Evolutionary conservation across 768 basidiomycete genomes (phyloP).

Genomic region (Scleroderma bovista): DNA sequence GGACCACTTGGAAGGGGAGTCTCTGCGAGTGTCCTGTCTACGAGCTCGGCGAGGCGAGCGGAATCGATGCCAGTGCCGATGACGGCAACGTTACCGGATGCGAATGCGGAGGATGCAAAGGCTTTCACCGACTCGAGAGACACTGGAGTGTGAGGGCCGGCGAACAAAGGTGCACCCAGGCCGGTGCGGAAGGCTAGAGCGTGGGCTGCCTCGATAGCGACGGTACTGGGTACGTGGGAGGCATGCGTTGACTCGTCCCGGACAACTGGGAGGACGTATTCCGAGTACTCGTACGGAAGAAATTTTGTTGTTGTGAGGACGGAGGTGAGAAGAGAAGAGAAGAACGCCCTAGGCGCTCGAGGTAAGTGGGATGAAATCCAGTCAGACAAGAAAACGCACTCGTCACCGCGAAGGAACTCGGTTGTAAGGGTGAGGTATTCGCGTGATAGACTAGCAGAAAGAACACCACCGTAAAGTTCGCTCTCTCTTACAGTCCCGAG

Average conservation of each 20-base stretch:
- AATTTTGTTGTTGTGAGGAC: constrained; percentile 80
- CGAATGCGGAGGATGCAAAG: constrained; percentile 69
- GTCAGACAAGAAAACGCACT: constrained; percentile 53
- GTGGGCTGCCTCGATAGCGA: constrained; percentile 86
- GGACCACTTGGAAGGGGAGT: constrained; percentile 30
- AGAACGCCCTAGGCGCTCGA: constrained; percentile 58
- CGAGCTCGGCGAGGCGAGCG: constrained; percentile 60
- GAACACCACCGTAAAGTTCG: constrained; percentile 88
- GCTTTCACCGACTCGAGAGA: constrained; percentile 65
- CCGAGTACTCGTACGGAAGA: constrained; percentile 71
- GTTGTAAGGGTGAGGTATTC: constrained; percentile 93
- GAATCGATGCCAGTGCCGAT: constrained; percentile 84
- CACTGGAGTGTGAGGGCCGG: constrained; percentile 60
- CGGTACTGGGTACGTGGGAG: constrained; percentile 50
- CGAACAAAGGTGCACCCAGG: constrained; percentile 87
- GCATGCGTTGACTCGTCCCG: constrained; percentile 65
- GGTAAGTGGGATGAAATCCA: not conserved
- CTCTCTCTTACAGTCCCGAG: constrained; percentile 88
- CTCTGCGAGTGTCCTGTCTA: constrained; percentile 58
- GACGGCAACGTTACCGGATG: constrained; percentile 76
- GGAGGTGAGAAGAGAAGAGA: constrained; percentile 83
- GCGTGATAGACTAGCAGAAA: constrained; percentile 77
- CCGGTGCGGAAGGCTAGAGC: constrained; percentile 89
- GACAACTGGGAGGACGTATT: constrained; percentile 68
- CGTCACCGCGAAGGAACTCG: constrained; percentile 92